Conservation (phyloP, 352 stramenopile species). For the Globisporangium irregulare region DNA sequence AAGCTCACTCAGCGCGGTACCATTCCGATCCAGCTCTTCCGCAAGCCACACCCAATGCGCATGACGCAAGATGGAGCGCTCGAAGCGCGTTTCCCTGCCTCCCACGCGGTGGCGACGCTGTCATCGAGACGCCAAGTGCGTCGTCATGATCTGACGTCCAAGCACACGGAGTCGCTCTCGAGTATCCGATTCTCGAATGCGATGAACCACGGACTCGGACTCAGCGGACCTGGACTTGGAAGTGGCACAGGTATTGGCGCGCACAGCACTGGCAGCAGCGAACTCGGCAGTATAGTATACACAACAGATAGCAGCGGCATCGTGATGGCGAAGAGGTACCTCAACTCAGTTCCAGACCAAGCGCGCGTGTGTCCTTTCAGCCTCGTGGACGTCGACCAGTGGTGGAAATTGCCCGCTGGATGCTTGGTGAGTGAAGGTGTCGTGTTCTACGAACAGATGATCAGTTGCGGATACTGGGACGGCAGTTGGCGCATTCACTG, state of each 20-base stretch:
- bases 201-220: conserved; percentile 54
- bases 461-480: conserved; percentile 87
- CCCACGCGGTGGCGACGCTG: conserved; percentile 65
- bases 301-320: conserved; percentile 73
- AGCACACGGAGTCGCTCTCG: conserved; percentile 61
- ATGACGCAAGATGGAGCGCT: conserved; percentile 80
- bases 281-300: conserved; percentile 78
- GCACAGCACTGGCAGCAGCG: conserved; percentile 50
- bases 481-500: conserved; percentile 87
- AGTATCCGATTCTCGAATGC: conserved; percentile 81
- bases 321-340: conserved; percentile 73
- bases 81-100: conserved; percentile 66
- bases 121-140: conserved; percentile 79
- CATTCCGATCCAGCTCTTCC: conserved; percentile 75
- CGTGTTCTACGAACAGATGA: conserved; percentile 89
- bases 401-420: conserved; percentile 77
- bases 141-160: conserved; percentile 73
- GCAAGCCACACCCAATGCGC: conserved; percentile 60
- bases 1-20: conserved; percentile 75
- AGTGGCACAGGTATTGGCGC: conserved; percentile 75
- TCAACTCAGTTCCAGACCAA: conserved; percentile 69
- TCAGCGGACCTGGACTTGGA: conserved; percentile 49
- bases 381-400: conserved; percentile 82
- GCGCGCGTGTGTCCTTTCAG: conserved; percentile 70
- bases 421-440: conserved; percentile 75